Conservation (phyloP, 805 yeast species). For the Candida orba region DNA sequence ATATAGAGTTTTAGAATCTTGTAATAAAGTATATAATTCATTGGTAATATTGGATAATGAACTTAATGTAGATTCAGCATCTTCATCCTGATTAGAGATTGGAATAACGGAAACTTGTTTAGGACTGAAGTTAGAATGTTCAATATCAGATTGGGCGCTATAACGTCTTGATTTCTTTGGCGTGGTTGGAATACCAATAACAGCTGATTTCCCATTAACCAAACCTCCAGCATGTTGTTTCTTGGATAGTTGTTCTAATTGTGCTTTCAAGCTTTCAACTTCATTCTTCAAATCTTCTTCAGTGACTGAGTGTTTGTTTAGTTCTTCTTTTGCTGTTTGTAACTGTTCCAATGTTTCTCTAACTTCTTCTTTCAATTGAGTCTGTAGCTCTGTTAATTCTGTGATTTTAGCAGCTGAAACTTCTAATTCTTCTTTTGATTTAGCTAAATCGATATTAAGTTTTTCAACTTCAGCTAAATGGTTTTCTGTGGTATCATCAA, state of each 20-base stretch:
- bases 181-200: slow-evolving; percentile 20
- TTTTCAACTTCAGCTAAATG: slow-evolving; percentile 42
- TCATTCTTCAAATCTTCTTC: slow-evolving; percentile 53
- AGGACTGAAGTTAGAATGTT: slow-evolving; percentile 23
- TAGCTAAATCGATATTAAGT: slow-evolving; percentile 48
- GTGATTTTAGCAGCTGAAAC: slow-evolving; percentile 53
- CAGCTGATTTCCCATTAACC: slow-evolving; percentile 22
- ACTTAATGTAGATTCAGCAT: slow-evolving; percentile 33
- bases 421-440: slow-evolving; percentile 49
- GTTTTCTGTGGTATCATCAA: slow-evolving; percentile 36
- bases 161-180: slow-evolving; percentile 28
- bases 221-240: slow-evolving; percentile 23
- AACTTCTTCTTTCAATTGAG: slow-evolving; percentile 57
- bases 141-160: slow-evolving; percentile 31
- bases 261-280: slow-evolving; percentile 35
- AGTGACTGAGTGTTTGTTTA: slow-evolving; percentile 52
- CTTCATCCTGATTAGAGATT: slow-evolving; percentile 42
- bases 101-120: slow-evolving; percentile 61
- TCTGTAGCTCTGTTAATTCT: slow-evolving; percentile 53
- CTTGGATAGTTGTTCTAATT: slow-evolving; percentile 21
- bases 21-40: slow-evolving; percentile 62
- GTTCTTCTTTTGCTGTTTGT: slow-evolving; percentile 49
- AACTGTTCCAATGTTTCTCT: slow-evolving; percentile 54
- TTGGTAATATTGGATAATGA: slow-evolving; percentile 67
- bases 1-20: slow-evolving; percentile 67